These are phyloP conservation scores for Margaritispora aquatica DNA, from an alignment of 495 filamentous ascomycete genomes.

Conservation along the genomic window DNA sequence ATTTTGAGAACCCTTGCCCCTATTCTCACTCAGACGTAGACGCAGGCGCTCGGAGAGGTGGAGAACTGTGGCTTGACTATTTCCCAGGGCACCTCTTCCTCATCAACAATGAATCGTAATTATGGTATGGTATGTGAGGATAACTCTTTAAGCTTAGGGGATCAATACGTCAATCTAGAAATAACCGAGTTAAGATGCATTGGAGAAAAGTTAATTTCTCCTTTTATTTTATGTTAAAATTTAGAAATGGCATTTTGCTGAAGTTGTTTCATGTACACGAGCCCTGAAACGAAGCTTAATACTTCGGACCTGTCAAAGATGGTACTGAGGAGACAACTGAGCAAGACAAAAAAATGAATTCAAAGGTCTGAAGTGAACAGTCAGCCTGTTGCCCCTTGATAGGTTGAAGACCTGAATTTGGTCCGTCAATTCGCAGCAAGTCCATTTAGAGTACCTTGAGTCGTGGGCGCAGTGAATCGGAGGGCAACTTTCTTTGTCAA, in stretches of 20 bases:
- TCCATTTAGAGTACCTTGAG: too few species aligned
- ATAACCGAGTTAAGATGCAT: neutral
- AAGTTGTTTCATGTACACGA: neutral
- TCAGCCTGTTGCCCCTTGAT: neutral
- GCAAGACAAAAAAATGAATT: neutral
- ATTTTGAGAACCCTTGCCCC: neutral
- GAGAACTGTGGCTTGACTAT: neutral
- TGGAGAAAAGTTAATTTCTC: neutral
- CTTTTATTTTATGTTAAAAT: neutral
- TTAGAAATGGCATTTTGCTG: neutral
- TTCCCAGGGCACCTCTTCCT: neutral
- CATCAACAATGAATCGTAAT: too few species aligned
- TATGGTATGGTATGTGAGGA: too few species aligned
- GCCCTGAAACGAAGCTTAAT: neutral
- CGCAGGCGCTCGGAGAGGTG: neutral
- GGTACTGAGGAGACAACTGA: neutral
- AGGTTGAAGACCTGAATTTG: too few species aligned
- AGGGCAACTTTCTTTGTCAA: too few species aligned
- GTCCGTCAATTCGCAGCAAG: too few species aligned
- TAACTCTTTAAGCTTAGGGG: too few species aligned
- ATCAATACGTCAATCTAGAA: too few species aligned
- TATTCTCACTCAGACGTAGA: neutral
- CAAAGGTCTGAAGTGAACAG: neutral
- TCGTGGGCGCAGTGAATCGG: too few species aligned
- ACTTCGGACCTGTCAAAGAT: conserved; percentile 3